These are phyloP conservation scores for Apiotrichum gracile DNA, from an alignment of 1,284 basidiomycete genomes.

Conservation along the genomic window DNA sequence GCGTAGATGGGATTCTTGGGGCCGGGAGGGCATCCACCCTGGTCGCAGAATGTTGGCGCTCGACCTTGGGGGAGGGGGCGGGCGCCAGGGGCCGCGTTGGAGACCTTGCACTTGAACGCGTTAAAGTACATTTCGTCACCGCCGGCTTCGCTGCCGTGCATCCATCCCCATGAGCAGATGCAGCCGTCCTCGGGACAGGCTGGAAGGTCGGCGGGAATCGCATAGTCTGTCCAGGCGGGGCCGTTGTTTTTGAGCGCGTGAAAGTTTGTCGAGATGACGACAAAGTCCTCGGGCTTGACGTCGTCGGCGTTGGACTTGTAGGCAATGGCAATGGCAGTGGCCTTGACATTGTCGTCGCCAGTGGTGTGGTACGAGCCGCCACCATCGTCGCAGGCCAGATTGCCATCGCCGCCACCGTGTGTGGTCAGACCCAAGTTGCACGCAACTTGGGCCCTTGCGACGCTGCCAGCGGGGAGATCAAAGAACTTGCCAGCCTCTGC, in stretches of 20 bases:
- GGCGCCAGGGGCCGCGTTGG: constrained; percentile 27
- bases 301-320: constrained; percentile 56
- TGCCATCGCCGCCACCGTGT: background rate
- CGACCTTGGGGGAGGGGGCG: constrained; percentile 3
- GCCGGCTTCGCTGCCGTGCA: constrained; percentile 31
- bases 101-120: constrained; percentile 38
- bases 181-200: constrained; percentile 60
- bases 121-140: constrained; percentile 28
- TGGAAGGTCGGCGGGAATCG: constrained; percentile 61
- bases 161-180: constrained; percentile 67
- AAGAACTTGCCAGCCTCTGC: background rate
- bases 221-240: constrained; percentile 59
- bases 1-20: constrained; percentile 41
- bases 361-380: background rate
- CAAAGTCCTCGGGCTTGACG: constrained; percentile 61
- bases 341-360: background rate
- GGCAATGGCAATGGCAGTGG: constrained; percentile 55
- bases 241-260: constrained; percentile 61
- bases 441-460: background rate
- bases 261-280: constrained; percentile 64
- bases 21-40: constrained; percentile 13
- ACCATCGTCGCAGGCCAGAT: background rate
- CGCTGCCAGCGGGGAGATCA: too few species aligned
- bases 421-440: constrained; percentile 4
- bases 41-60: constrained; percentile 22